phyloP scores from a whole-genome alignment of 768 basidiomycete genomes.

The Tylopilus felleus region DNA sequence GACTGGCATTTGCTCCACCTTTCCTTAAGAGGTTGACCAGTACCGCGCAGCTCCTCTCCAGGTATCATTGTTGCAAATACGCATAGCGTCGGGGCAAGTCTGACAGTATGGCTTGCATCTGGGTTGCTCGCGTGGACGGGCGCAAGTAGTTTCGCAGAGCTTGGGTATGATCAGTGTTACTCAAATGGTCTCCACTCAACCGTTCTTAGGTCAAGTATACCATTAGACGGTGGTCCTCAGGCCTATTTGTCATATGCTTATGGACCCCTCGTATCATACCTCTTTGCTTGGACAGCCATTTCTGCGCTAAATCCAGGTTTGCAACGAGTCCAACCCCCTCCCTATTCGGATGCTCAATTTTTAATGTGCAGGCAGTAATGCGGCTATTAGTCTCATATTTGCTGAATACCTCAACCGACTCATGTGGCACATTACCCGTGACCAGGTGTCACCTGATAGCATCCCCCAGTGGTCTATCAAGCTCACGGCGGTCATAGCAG shows the following conservation, averaged over 20 bases:
- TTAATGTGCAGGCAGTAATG: constrained; percentile 53
- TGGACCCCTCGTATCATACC: constrained; percentile 80
- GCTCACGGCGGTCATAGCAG: constrained; percentile 72
- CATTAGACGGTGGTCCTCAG: constrained; percentile 52
- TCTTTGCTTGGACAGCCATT: constrained; percentile 95
- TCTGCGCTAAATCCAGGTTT: constrained; percentile 81
- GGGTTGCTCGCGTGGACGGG: constrained; percentile 94
- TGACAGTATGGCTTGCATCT: constrained; percentile 79
- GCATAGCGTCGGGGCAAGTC: constrained; percentile 84
- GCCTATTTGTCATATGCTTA: constrained; percentile 90
- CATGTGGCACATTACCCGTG: constrained; percentile 71
- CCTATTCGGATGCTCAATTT: not conserved
- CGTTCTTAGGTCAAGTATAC: constrained; percentile 30
- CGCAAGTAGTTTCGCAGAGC: constrained; percentile 89
- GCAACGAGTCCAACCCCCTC: constrained; percentile 7
- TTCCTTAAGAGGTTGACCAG: not conserved
- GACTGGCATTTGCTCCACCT: constrained; percentile 28
- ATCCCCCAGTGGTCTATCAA: constrained; percentile 93
- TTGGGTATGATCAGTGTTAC: constrained; percentile 56
- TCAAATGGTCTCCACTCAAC: not conserved
- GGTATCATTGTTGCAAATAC: constrained; percentile 89
- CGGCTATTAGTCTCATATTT: constrained; percentile 87
- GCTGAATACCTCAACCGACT: constrained; percentile 91
- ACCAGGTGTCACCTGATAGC: constrained; percentile 68
- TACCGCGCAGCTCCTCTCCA: constrained; percentile 69